Conservation (phyloP, 331 rosid genomes). For the Quercus phellos region DNA sequence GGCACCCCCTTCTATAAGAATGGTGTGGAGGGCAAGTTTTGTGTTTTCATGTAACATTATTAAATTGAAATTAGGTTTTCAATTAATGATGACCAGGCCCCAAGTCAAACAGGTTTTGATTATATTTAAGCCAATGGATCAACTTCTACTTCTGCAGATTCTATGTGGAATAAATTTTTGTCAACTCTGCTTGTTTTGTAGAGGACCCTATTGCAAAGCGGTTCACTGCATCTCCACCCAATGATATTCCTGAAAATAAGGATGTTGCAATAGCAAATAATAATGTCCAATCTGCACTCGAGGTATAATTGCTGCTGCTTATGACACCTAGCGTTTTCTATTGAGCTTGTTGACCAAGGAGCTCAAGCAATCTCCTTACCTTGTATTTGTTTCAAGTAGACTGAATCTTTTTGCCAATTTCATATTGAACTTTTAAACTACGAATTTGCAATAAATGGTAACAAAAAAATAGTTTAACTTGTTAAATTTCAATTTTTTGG, state of each 20-base stretch:
- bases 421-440: neutral
- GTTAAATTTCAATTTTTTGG: too few relatives aligned
- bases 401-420: neutral
- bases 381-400: neutral
- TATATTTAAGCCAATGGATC: neutral
- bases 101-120: neutral
- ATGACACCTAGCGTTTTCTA: neutral
- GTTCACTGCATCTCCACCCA: slow-evolving; percentile 46
- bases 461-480: too few relatives aligned
- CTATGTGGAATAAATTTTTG: neutral
- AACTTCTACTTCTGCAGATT: neutral
- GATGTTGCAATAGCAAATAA: slow-evolving; percentile 36
- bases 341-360: neutral
- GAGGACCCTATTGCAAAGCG: slow-evolving; percentile 87
- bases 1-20: neutral
- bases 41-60: neutral
- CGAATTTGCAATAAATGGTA: neutral
- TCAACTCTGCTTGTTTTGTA: slow-evolving; percentile 28
- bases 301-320: slow-evolving; percentile 42
- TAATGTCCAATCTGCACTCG: slow-evolving; percentile 39
- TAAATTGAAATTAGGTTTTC: neutral
- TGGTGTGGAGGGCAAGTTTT: neutral
- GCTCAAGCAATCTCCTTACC: neutral
- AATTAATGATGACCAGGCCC: neutral
- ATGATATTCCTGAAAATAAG: slow-evolving; percentile 53